These are phyloP conservation scores for Desmodesmus armatus DNA, from an alignment of 139 green algal species.

Conservation along the genomic window DNA sequence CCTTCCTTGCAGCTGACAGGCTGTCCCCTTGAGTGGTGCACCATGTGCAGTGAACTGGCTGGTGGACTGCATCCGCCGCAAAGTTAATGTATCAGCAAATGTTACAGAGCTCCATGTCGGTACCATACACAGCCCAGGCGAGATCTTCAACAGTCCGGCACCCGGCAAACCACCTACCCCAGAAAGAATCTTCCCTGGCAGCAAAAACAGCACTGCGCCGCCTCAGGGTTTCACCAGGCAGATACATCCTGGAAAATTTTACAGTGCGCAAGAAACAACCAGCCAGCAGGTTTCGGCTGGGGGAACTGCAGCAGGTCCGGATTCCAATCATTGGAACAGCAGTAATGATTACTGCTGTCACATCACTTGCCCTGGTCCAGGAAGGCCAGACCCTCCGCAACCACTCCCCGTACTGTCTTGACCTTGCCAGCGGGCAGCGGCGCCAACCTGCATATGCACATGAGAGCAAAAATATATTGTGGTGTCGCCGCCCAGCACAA, in stretches of 20 bases:
- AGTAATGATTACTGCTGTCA: not conserved
- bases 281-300: not conserved
- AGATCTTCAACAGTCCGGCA: not conserved
- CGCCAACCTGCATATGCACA: constrained; percentile 40
- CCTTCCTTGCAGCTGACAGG: too few species aligned
- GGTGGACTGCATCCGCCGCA: not conserved
- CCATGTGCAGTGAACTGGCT: too few species aligned
- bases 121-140: not conserved
- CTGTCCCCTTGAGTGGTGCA: too few species aligned
- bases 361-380: constrained; percentile 45
- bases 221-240: not conserved
- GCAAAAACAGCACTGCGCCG: too few species aligned
- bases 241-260: not conserved
- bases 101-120: not conserved
- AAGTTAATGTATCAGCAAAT: not conserved
- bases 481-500: not conserved
- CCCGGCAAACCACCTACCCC: too few species aligned
- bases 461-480: not conserved
- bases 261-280: constrained; percentile 3
- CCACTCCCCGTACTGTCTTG: constrained; percentile 25
- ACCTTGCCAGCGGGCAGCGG: constrained; percentile 51
- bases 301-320: not conserved
- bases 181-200: too few species aligned
- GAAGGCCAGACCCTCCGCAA: constrained; percentile 48
- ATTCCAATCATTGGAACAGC: not conserved